Evolutionary conservation across 129 eudicot genomes (phyloP).

Genomic region (Oenanthe sinensis): DNA sequence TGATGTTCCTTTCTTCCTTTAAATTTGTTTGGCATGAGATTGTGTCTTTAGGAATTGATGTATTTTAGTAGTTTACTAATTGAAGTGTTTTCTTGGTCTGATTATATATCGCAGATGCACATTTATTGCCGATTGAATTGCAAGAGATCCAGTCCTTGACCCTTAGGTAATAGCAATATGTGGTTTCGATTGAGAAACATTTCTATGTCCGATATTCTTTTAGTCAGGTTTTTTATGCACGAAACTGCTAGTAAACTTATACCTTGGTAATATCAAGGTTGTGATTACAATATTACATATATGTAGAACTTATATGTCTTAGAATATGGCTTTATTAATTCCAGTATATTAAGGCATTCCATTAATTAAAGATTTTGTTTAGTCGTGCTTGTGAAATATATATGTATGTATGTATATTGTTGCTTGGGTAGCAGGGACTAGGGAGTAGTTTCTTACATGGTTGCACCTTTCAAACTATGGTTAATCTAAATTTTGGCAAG

Average conservation of each 20-base stretch:
- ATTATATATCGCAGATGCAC: constrained; percentile 66
- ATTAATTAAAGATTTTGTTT: neutral
- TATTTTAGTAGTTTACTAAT: neutral
- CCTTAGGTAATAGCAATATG: constrained; percentile 43
- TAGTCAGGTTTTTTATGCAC: neutral
- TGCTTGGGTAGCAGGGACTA: neutral
- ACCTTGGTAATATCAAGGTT: neutral
- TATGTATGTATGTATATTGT: neutral
- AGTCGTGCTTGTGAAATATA: neutral
- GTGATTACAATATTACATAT: neutral
- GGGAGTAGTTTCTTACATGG: neutral
- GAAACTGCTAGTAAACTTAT: neutral
- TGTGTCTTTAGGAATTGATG: neutral
- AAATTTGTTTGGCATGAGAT: neutral
- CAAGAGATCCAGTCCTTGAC: constrained; percentile 79
- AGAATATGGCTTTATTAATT: neutral
- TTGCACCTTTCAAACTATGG: neutral
- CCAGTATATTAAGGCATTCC: neutral
- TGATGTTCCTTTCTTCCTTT: neutral
- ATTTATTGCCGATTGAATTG: constrained; percentile 76
- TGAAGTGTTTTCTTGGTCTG: neutral
- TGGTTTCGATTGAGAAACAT: constrained; percentile 1
- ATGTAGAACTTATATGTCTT: neutral
- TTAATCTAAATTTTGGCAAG: neutral
- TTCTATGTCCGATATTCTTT: neutral